Evolutionary conservation across 305 asterid genomes (phyloP), one percentile per base, ranked within the genome.

Genomic region (Fraxinus ornus): DNA sequence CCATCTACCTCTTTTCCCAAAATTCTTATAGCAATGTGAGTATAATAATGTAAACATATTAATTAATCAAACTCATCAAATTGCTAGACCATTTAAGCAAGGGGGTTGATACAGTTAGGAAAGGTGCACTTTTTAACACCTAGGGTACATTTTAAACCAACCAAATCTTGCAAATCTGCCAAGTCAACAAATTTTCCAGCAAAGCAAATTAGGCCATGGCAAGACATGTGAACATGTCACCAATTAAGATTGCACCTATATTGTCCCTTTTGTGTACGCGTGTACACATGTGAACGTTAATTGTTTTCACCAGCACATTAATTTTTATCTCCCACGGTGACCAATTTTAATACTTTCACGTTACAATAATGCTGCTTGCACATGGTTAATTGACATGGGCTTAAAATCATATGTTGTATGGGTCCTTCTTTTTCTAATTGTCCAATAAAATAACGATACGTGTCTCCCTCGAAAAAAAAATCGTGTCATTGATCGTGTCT

Each of bases 211-310:
- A 64, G 49, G 83, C 79, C 81, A 78, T 79, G 84, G 57, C 82
- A 80, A 78, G 39, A 74, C 88, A 83, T 86, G 88, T 86, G 88
- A 86, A 81, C 4, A 49, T 47, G 75, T 81, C 83, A 86, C 79
- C 85, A 83, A 66, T 15, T 77, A 71, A 72, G 79, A 82, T 78
- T 84, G 83, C 80, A 74, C 83, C 85, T 80, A 32, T 39, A 68
- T 12, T 68, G 21, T 21, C 7, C 37, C 37, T 68, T 68, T 26
- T 28, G 33, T 10, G 71, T 83, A 22, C 79, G 79, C 74, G 79
- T 78, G 62, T 79, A 28, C 41, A 73, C 86, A 80, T 81, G 86
- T 75, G 87, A 86, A 52, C 80, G 32, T 82, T 83, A 28, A 24
- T n/a, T 70, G 22, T 2, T 9, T 72, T 8, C 19, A 24, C 17